These are phyloP conservation scores for Aurinia saxatilis DNA, from an alignment of 345 rosid genomes.

Conservation along the genomic window DNA sequence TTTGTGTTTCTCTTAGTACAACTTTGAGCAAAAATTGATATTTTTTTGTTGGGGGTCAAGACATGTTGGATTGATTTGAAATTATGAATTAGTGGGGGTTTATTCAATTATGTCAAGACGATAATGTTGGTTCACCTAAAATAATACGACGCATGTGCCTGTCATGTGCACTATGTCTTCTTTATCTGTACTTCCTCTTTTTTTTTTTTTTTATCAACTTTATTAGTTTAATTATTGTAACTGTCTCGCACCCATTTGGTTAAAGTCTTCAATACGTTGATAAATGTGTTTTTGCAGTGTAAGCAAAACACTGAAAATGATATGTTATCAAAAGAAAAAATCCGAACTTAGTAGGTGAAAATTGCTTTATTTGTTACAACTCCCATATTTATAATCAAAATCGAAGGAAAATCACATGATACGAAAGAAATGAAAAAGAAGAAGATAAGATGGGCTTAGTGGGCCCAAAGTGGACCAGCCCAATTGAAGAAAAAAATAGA, in stretches of 20 bases:
- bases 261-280: background rate
- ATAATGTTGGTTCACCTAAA: slow-evolving; percentile 28
- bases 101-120: slow-evolving; percentile 23
- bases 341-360: background rate
- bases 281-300: background rate
- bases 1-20: too few relatives aligned
- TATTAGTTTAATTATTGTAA: background rate
- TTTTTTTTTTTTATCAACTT: slow-evolving; percentile 2
- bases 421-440: background rate
- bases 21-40: too few relatives aligned
- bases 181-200: background rate
- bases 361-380: background rate
- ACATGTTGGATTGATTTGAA: background rate
- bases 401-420: background rate
- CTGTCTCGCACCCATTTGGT: background rate
- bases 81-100: slow-evolving; percentile 11
- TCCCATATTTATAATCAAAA: background rate
- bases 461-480: slow-evolving; percentile 19
- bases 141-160: slow-evolving; percentile 25
- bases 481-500: background rate
- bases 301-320: slow-evolving; percentile 27
- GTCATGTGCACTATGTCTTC: slow-evolving; percentile 23
- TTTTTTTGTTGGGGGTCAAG: too few relatives aligned
- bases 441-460: background rate
- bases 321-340: background rate